phyloP scores from a whole-genome alignment of 2,329 filamentous ascomycete species.

The Pyrenochaeta sp. region DNA sequence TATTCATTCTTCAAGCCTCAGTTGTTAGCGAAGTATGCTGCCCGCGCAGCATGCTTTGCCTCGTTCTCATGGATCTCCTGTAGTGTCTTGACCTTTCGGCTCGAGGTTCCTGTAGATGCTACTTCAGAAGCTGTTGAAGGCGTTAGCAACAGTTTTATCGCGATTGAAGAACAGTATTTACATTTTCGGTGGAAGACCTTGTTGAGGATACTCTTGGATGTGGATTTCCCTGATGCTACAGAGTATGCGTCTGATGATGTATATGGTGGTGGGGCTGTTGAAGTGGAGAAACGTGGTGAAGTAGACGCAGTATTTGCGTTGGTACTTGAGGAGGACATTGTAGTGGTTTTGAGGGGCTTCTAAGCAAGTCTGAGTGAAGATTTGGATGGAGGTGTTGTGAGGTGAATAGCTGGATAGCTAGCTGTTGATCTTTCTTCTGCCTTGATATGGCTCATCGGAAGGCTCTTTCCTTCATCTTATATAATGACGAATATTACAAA shows the following conservation, averaged over 20 bases:
- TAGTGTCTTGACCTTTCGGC: background rate
- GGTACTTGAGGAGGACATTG: slow-evolving; percentile 8
- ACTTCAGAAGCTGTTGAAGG: slow-evolving; percentile 1
- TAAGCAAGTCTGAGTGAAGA: background rate
- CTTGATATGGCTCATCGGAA: background rate
- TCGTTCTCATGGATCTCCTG: slow-evolving; percentile 6
- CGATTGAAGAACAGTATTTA: slow-evolving; percentile 1
- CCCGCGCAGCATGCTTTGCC: slow-evolving; percentile 16
- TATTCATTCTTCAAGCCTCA: background rate
- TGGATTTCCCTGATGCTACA: slow-evolving; percentile 14
- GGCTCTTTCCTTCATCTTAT: background rate
- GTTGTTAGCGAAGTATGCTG: slow-evolving; percentile 12
- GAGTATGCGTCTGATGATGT: slow-evolving; percentile 15
- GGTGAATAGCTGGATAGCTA: background rate
- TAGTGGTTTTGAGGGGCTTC: background rate
- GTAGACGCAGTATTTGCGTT: background rate
- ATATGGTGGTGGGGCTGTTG: slow-evolving; percentile 17
- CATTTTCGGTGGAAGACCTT: slow-evolving; percentile 20
- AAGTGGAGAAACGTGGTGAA: slow-evolving; percentile 2
- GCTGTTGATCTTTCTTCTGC: background rate
- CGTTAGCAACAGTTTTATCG: background rate
- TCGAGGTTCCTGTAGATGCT: background rate
- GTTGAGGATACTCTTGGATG: slow-evolving; percentile 22
- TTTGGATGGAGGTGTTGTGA: background rate
- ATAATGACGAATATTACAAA: background rate